Evolutionary conservation across 768 basidiomycete genomes (phyloP), one percentile per base, ranked within the genome.

Genomic region (Austroboletus festivus): DNA sequence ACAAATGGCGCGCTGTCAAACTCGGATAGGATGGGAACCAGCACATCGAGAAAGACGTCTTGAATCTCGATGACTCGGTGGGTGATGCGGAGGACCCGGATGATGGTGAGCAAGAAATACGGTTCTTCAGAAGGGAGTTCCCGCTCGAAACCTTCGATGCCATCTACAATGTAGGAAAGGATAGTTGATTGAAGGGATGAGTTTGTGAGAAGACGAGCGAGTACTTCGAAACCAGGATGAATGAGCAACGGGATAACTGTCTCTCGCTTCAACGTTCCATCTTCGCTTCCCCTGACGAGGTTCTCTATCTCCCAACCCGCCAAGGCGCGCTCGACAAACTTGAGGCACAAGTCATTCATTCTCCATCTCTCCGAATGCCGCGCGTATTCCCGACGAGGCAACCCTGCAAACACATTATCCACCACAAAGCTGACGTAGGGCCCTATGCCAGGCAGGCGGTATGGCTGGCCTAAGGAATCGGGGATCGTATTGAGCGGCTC

Each of bases 221-320:
- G 80, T 47, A 96, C 71, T 47, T 93, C 88, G 62, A 89, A 92
- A 0, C 93, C 95, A 3, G 95, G 93, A 60, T 96, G 92, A 2
- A 79, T 61, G 10, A 86, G 73, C 24, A 82, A 73, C 18, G 79
- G 77, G 19, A 79, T 56, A 15, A 91, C 65, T 0, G 66, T 60
- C 23, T 87, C 85, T 30, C 69, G 67, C 48, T 74, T 83, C 21
- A 76, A 62, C 16, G 73, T 59, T 5, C 69, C 65, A n/a, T 80
- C 80, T 47, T 87, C 83, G 2, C 72, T 70, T 38, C 73, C 68
- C 8, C 77, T 71, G 20, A 90, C 73, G 16, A 96, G 71, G 3
- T 78, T 77, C 57, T 89, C 86, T 41, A 95, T 71, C 59, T 92
- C 84, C 67, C 88, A 93, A 57, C 83, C 83, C 0, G 86, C 87